A percentile compares a stretch with the other conserved stretches of the same genome.
Evolutionary conservation across 805 yeast genomes (phyloP).

Genomic region (Ogataea haglerorum): DNA sequence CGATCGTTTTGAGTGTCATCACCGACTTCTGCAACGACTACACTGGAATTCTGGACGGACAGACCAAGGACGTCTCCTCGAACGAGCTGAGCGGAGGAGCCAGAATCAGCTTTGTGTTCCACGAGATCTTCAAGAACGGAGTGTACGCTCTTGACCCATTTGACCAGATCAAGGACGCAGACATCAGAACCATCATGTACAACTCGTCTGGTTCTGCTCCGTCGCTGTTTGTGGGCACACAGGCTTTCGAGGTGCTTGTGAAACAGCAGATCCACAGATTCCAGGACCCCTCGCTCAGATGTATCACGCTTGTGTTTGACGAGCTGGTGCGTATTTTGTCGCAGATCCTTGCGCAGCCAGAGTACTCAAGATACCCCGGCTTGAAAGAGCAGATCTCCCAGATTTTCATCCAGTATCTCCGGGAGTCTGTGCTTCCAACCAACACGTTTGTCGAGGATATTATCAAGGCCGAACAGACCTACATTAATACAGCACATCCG

Average conservation of each 20-base stretch:
- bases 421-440: constrained; percentile 80
- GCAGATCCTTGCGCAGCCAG: constrained; percentile 77
- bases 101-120: constrained; percentile 93
- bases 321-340: constrained; percentile 88
- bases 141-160: constrained; percentile 89
- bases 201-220: constrained; percentile 97
- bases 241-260: constrained; percentile 93
- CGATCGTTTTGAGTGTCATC: constrained; percentile 84
- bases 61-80: constrained; percentile 81
- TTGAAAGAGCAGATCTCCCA: constrained; percentile 83
- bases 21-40: constrained; percentile 92
- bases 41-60: constrained; percentile 87
- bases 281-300: constrained; percentile 88
- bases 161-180: constrained; percentile 93
- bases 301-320: constrained; percentile 88
- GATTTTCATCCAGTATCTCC: constrained; percentile 73
- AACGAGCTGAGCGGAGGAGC: constrained; percentile 97
- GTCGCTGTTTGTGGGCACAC: constrained; percentile 93
- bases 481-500: constrained; percentile 97
- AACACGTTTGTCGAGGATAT: constrained; percentile 80
- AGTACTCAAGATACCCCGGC: constrained; percentile 84
- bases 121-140: constrained; percentile 93
- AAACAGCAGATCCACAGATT: constrained; percentile 91
- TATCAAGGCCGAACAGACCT: constrained; percentile 83
- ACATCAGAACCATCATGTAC: constrained; percentile 94